Evolutionary conservation across 2,329 filamentous ascomycete species (phyloP), one percentile per base, ranked within the genome.

Genomic region (Lasiodiplodia sp.): DNA sequence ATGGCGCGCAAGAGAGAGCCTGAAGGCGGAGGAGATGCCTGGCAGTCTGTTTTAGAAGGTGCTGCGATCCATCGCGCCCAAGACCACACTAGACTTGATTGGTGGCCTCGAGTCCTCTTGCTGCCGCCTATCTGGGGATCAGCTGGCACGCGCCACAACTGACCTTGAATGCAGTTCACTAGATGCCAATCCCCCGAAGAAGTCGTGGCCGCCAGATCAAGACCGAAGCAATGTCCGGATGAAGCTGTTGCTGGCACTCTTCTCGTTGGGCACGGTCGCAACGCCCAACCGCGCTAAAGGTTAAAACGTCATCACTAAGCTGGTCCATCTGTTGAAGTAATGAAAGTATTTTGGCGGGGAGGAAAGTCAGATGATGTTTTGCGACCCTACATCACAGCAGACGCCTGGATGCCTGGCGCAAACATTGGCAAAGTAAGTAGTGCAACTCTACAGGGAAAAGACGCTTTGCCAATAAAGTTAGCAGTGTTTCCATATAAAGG

Each of bases 101-200:
- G 25, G 58, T 60, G 38, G 11, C 7, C 57, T 47, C 11, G 37
- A 38, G 34, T 21, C 40, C 44, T 47, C 25, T 63, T 51, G 49
- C 58, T 63, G 31, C 34, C 31, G 58, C 44, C 28, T n/a, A 16
- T 21, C 44, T 37, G 60, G 60, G 47, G 60, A 64, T 64, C 60
- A 64, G 44, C 44, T 52, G 60, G 60, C 28, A 60, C 31, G 28
- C 60, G 25, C 58, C 58, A 49, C 44, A 21, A 38, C 40, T 14
- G 28, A 40, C 31, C 51, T 34, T 38, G 25, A 1, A 18, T n/a
- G 18, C 25, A 37, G 8, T 16, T 34, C 23, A 56, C 31, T 34
- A 18, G 18, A 18, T 18, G 31, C 18, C 23, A 21, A 58, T 40
- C 34, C 31, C 16, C 55, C 34, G 11, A 58, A 34, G 31, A 47